Conservation (phyloP, 2,329 filamentous ascomycete species). For the Phaeosphaeriaceae sp. region DNA sequence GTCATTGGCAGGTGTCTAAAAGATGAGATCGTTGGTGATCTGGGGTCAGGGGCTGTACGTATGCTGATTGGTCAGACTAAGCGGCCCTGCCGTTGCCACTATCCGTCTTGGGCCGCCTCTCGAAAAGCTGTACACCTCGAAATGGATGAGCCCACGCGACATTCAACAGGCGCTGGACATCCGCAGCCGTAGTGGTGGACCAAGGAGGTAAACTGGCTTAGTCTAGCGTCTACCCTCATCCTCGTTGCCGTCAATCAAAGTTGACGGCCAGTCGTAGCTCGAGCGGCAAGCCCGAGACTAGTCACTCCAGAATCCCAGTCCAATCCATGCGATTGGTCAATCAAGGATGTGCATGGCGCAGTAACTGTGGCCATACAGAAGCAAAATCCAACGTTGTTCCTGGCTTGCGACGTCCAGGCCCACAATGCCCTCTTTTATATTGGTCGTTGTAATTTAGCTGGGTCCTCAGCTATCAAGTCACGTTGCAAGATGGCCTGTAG, state of each 20-base stretch:
- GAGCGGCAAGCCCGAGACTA: conserved; percentile 17
- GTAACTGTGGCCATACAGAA: conserved; percentile 33
- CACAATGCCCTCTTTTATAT: conserved; percentile 25
- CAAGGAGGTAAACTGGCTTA: background rate
- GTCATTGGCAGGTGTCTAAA: conserved; percentile 23
- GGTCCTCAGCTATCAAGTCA: conserved; percentile 34
- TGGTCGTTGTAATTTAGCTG: conserved; percentile 21
- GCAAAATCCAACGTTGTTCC: conserved; percentile 28
- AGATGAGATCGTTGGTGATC: conserved; percentile 8
- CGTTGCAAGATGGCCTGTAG: conserved; percentile 24
- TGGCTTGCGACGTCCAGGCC: conserved; percentile 29
- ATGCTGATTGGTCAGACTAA: conserved; percentile 19
- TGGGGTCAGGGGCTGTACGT: conserved; percentile 8
- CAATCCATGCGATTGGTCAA: conserved; percentile 31
- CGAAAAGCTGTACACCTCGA: conserved; percentile 9
- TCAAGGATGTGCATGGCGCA: conserved; percentile 17
- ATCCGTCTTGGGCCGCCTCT: conserved; percentile 24
- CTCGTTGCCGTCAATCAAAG: conserved; percentile 31
- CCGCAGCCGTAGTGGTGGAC: conserved; percentile 9
- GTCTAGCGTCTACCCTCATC: conserved; percentile 31
- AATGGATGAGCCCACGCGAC: conserved; percentile 25
- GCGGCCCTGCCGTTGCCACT: conserved; percentile 15
- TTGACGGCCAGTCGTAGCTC: conserved; percentile 22
- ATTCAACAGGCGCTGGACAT: conserved; percentile 20
- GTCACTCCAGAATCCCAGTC: conserved; percentile 24